Conservation (phyloP, 1,284 basidiomycete species). For the Ceratobasidium sp. region DNA sequence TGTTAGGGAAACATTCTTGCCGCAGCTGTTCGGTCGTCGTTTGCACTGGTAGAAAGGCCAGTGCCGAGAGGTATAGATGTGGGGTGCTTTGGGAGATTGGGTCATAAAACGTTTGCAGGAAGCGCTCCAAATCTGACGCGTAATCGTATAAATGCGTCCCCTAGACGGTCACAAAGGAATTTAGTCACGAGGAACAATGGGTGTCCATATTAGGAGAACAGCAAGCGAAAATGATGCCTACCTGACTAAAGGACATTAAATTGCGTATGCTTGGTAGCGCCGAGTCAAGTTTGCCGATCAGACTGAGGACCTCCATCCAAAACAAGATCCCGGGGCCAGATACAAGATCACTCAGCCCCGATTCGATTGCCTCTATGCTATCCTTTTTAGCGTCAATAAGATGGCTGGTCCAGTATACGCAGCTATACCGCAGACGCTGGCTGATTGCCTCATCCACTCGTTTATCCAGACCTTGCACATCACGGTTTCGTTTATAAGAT, state of each 20-base stretch:
- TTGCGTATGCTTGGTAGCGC: background rate
- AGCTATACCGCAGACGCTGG: background rate
- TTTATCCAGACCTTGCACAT: background rate
- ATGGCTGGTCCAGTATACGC: conserved; percentile 15
- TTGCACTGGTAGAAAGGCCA: background rate
- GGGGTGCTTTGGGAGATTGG: background rate
- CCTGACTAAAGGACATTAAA: background rate
- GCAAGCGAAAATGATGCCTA: background rate
- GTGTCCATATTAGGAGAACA: background rate
- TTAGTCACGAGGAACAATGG: background rate
- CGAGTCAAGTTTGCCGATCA: background rate
- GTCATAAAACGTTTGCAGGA: background rate
- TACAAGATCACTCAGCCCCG: background rate
- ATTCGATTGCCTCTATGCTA: too few species aligned
- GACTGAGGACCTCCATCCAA: conserved; percentile 38
- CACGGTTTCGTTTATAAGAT: background rate
- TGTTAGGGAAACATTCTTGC: background rate
- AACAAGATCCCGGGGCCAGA: background rate
- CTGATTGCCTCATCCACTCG: background rate
- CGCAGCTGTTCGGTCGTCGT: background rate
- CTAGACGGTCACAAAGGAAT: background rate
- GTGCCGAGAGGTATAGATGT: background rate
- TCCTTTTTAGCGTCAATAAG: background rate
- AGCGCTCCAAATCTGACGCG: background rate
- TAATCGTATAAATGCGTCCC: background rate